Base-by-base conservation (phyloP, 2,329 filamentous ascomycete species). In the Aspergillus intermedius region DNA sequence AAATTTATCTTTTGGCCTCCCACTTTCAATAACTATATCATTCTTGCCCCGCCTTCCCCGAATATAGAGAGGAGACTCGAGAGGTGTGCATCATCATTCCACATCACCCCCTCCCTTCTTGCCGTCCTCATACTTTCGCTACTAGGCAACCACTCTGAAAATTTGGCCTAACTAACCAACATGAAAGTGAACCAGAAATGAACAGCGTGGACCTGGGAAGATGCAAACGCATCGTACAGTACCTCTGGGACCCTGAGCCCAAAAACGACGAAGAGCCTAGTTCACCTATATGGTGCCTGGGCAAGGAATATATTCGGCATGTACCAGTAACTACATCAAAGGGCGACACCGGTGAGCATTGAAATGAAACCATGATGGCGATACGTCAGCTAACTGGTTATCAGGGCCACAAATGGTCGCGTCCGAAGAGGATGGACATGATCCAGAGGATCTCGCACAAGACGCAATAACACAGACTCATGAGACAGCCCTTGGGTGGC, bases 211-310 rank as follows among this genome's bases (percentile, higher is more conserved):
- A 95, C 62, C 74, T 94, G 51, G 81, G 87, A 58, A 85, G 87
- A 58, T 83, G 84, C 64, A 87, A 88, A 69, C 86, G 87, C 54
- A 83, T 96, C 59, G 84, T 96, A 51, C 87, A 91, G 71, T 89
- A 88, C 73, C 85, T 97, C 63, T 95, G 90, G 86, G 91, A 96
- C 60, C 89, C 90, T 0, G 84, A 91, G 55, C 91, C 90, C 5
- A 82, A 80, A 54, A 95, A 96, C 71, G 84, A 95, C 64, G 76
- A 83, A 49, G 67, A 73, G 50, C 77, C 79, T 34, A 77, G 83
- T 54, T 77, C 81, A 30, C 82, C 87, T 10, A 87, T 95, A 53
- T 97, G 91, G 91, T 94, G 90, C 62, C 76, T 97, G 42, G 84
- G 84, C 37, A 69, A 70, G 60, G 68, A 77, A 58, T 87, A 87